These are phyloP conservation scores for Chaetoceros muelleri DNA, from an alignment of 108 stramenopile species.

Conservation along the genomic window DNA sequence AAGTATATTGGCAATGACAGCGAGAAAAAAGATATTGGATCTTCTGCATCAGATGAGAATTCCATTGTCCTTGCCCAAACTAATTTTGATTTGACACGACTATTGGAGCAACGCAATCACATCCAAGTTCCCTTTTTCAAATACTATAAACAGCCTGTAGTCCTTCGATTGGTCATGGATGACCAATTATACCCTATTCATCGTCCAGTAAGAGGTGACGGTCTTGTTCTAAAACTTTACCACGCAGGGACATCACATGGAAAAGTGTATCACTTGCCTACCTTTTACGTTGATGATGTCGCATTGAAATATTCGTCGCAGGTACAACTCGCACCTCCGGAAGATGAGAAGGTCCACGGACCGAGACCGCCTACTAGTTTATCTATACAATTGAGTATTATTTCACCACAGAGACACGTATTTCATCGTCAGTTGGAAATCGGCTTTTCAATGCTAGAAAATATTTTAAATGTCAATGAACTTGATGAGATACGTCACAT, in stretches of 20 bases:
- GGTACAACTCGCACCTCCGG: conserved; percentile 28
- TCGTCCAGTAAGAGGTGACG: conserved; percentile 19
- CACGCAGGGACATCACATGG: conserved; percentile 5
- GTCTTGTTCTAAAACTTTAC: conserved; percentile 8
- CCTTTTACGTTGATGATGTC: conserved; percentile 32
- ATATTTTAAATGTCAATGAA: conserved; percentile 12
- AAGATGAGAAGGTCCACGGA: conserved; percentile 7
- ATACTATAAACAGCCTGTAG: conserved; percentile 20
- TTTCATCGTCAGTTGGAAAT: conserved; percentile 23
- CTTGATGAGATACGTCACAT: conserved; percentile 40
- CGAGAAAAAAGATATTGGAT: background rate
- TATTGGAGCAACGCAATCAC: background rate
- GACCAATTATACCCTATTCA: conserved; percentile 13
- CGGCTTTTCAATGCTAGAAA: conserved; percentile 1
- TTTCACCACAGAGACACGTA: conserved; percentile 25
- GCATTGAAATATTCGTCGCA: conserved; percentile 21
- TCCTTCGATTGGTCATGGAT: conserved; percentile 34
- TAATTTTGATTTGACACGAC: background rate
- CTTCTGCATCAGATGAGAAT: background rate
- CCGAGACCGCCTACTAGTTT: conserved; percentile 20
- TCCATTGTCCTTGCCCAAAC: background rate
- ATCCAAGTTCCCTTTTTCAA: conserved; percentile 20
- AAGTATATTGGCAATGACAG: background rate
- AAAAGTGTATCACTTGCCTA: conserved; percentile 17
- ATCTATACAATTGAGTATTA: conserved; percentile 15